Evolutionary conservation across 257 asterid genomes (phyloP), one percentile per base, ranked within the genome.

Genomic region (Lantana camara): DNA sequence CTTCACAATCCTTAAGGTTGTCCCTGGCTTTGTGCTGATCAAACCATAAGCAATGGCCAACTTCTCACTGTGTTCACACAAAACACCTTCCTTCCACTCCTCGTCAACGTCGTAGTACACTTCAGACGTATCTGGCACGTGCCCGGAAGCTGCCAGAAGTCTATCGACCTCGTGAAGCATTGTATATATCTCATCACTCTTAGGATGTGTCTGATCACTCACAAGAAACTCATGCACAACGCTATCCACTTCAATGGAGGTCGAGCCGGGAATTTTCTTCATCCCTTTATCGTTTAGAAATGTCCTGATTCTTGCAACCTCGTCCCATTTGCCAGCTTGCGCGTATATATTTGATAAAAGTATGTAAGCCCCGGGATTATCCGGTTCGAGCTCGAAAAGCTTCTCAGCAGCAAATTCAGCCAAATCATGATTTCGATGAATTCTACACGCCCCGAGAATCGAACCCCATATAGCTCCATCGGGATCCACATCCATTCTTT

Each of bases 401-500:
- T 21, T 21, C 4, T 61, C 53, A 1, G 81, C 74, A 1, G 72
- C 83, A 32, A 44, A 51, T 56, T 80, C 86, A 3, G 68, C 86
- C 58, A 81, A 5, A 46, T 71, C 73, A 2, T 74, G 64, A 35
- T 77, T 81, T 48, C 53, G 68, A 51, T 81, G 80, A 13, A 71
- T 55, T 41, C 73, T 54, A 27, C 86, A 80, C 7, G 81, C 80
- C 1, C 77, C 77, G 14, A 80, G 83, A 37, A 80, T 68, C 34
- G 81, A 74, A 14, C 83, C 83, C 83, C 83, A 80, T 57, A 80
- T 80, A 3, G 79, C 81, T 14, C 75, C 78, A 21, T 80, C 86
- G 0, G 83, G 79, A 7, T 55, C 81, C 29, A 71, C 19, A 1
- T 69, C 75, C 86, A 80, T 77, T 32, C 46, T 10, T 15, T 66